phyloP scores from a whole-genome alignment of 1,284 basidiomycete genomes.

The Ceratobasidium sp. region DNA sequence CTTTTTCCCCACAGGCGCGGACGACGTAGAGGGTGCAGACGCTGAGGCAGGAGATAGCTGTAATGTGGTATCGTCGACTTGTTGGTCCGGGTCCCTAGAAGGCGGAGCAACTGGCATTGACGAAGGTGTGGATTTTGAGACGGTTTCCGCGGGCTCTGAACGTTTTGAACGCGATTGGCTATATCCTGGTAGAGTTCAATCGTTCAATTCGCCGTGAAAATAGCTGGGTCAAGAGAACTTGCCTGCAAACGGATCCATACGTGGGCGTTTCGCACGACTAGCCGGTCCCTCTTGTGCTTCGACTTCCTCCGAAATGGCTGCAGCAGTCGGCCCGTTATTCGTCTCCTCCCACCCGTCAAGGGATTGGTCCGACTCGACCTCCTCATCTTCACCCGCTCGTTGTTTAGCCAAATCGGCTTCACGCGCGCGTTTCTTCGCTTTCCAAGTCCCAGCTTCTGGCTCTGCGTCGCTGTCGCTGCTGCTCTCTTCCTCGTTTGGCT shows the following conservation, averaged over 20 bases:
- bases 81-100: neutral
- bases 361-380: constrained; percentile 56
- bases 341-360: constrained; percentile 55
- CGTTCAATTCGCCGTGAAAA: neutral
- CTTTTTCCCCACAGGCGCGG: constrained; percentile 1
- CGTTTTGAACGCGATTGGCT: neutral
- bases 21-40: neutral
- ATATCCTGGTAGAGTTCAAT: neutral
- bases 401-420: constrained; percentile 61
- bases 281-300: constrained; percentile 33
- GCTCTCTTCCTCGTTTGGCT: constrained; percentile 65
- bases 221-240: constrained; percentile 1
- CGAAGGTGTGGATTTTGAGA: neutral
- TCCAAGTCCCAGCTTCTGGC: constrained; percentile 61
- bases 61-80: neutral
- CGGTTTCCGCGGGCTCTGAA: neutral
- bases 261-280: constrained; percentile 54
- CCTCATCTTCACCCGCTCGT: constrained; percentile 60
- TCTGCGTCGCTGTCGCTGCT: constrained; percentile 68
- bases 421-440: constrained; percentile 64
- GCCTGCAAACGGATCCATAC: constrained; percentile 77
- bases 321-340: constrained; percentile 53
- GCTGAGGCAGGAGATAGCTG: neutral
- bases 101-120: neutral
- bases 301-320: constrained; percentile 48